Evolutionary conservation across 371 early-diverging fungal species (phyloP), one percentile per base, ranked within the genome.

Genomic region (Saksenaea vasiformis): DNA sequence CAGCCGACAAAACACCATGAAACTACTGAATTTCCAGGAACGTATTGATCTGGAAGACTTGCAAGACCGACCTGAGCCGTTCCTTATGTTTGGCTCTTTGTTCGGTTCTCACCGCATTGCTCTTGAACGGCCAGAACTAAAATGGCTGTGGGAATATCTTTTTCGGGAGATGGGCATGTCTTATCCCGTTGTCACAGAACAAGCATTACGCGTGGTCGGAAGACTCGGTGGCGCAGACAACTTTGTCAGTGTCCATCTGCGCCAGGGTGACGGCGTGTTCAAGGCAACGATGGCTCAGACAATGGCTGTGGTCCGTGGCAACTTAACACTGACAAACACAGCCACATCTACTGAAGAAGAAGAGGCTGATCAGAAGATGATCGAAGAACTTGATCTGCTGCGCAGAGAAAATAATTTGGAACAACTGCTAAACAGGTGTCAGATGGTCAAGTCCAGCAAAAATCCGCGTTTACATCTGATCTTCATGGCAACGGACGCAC

Each of bases 401-500:
- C 35, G 36, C 24, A 19, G 36, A 19, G 36, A 5, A 9, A 47
- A 17, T n/a, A 22, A 44, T 14, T 22, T 5, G 17, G 34, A 17
- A 17, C 15, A 22, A 26, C 43, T 15, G 39, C 15, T 39, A 17
- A 53, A 37, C 19, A 61, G 14, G 53, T 61, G 34, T 38, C 53
- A 51, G 47, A 35, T 19, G 24, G 35, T 22, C 54, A 61, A 53
- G 19, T 35, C 1, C 13, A 31, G 5, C 31, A 36, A 35, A 10
- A 22, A 69, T 47, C 75, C 76, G 5, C 62, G 69, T 44, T 58
- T 73, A 27, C 79, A 74, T 0, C 68, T 85, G 56, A 72, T 84
- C 27, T 86, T 77, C 38, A 79, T 86, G 79, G 83, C 86, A 5
- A 86, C 86, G 0, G 86, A 86, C 70, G 76, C 84, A 10, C 73